Conservation (phyloP, 176 grass and related monocot genomes). For the Avena eriantha region DNA sequence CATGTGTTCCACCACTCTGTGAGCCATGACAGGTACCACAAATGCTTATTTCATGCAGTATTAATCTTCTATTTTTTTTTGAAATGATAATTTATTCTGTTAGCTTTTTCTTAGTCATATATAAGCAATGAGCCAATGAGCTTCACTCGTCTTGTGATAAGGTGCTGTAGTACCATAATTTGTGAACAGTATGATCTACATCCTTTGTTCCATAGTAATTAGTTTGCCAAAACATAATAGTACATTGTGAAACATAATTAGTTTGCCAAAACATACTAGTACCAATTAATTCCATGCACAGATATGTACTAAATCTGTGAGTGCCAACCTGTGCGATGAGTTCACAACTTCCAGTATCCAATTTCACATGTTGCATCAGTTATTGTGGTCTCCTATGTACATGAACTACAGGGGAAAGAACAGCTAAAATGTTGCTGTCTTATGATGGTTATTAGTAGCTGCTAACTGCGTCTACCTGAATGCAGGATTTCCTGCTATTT, state of each 20-base stretch:
- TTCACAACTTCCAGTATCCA: slow-evolving; percentile 9
- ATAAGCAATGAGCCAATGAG: neutral
- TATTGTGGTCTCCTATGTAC: slow-evolving; percentile 41
- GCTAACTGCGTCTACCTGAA: neutral
- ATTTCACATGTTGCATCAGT: slow-evolving; percentile 28
- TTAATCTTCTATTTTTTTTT: neutral
- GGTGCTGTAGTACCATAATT: neutral
- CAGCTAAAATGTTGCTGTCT: neutral
- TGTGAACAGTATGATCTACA: neutral
- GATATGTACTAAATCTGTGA: too few relatives aligned
- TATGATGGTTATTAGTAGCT: slow-evolving; percentile 8
- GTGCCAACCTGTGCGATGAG: neutral
- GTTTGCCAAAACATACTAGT: too few relatives aligned
- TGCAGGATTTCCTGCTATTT: slow-evolving; percentile 18
- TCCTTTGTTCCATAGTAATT: too few relatives aligned
- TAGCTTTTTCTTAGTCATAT: neutral
- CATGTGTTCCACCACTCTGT: neutral
- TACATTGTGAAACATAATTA: too few relatives aligned
- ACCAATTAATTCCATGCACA: too few relatives aligned
- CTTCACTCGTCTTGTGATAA: neutral
- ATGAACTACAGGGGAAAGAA: neutral
- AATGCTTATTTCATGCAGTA: neutral
- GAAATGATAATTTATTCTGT: neutral
- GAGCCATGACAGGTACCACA: neutral
- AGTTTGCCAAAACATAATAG: too few relatives aligned